Base-by-base conservation (phyloP, 2,329 filamentous ascomycete species). In the Onygenales sp. region DNA sequence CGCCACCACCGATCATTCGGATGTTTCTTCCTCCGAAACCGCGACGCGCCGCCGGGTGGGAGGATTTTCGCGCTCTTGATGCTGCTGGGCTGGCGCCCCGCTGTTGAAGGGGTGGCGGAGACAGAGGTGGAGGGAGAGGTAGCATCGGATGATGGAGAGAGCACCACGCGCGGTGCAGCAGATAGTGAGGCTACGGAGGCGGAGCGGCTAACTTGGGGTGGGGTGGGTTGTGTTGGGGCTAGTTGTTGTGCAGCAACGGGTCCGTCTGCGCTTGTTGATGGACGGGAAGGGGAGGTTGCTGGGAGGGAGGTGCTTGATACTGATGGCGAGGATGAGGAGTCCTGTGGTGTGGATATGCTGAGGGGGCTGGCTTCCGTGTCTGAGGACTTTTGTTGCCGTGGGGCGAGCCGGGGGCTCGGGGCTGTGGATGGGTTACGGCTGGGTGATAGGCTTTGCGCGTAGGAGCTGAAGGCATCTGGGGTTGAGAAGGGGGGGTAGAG, bases 1-100 rank as follows among this genome's bases (percentile, higher is more conserved):
- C 93, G 83, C 93, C 93, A 98, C 93, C 93, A 98, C 42, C 86
- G 83, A 64, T 94, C 86, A 44, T 78, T 80, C 10, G 75, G 70
- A 64, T 81, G 83, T 60, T 78, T 81, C 56, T 79, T 82, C 60
- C 81, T 76, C 9, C 55, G 54, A 31, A 59, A 53, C 2, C 45
- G 44, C 6, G 58, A 55, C 21, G 44, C 21, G 14, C 14, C 13
- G 4, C 42, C 50, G 13, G 42, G 5, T 13, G 33, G 41, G 14
- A 56, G 53, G 11, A 61, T 61, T 10, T 56, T 59, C 17, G 57
- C 50, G 31, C 61, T 55, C 7, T 65, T 8, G 60, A 63, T 21
- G 60, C 57, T 14, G 62, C 59, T 6, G 63, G 64, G 35, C 57
- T 54, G 21, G 57, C 63, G 62, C 9, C 56, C 54, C 36, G 63